Percentiles rank a stretch among this genome's conserved stretches.
phyloP scores from a whole-genome alignment of 768 basidiomycete species.

The Dioszegia hungarica region DNA sequence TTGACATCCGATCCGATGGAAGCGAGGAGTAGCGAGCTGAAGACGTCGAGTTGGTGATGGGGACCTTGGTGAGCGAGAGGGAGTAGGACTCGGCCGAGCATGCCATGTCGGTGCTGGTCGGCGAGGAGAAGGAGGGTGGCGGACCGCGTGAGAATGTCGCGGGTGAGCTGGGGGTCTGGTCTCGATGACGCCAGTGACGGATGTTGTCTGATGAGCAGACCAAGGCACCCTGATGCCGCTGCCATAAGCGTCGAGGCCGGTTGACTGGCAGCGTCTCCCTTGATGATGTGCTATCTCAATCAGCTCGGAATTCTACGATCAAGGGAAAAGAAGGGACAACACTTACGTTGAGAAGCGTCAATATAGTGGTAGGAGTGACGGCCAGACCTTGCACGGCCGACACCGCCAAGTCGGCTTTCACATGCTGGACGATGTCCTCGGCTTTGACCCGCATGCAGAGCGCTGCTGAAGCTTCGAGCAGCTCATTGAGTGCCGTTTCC shows the following conservation, averaged over 20 bases:
- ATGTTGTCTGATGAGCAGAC: too few species aligned
- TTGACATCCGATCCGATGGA: slow-evolving; percentile 1
- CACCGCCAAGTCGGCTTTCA: slow-evolving; percentile 18
- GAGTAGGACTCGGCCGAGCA: slow-evolving; percentile 6
- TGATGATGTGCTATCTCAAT: too few species aligned
- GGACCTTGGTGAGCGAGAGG: slow-evolving; percentile 13
- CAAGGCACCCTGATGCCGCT: not conserved
- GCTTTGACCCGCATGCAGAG: slow-evolving; percentile 5
- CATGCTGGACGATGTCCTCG: slow-evolving; percentile 22
- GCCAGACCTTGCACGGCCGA: slow-evolving; percentile 16
- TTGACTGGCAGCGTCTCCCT: not conserved
- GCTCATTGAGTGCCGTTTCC: not conserved
- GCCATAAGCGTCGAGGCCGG: not conserved
- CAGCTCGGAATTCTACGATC: not conserved
- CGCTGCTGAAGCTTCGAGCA: slow-evolving; percentile 9
- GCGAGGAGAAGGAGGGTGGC: slow-evolving; percentile 19
- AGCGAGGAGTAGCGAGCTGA: slow-evolving; percentile 22
- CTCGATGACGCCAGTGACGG: not conserved
- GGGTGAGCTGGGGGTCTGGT: slow-evolving; percentile 8
- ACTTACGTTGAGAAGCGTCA: slow-evolving; percentile 14
- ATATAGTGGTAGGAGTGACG: slow-evolving; percentile 17
- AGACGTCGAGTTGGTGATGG: slow-evolving; percentile 22
- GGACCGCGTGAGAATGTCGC: slow-evolving; percentile 6
- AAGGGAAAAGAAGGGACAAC: not conserved
- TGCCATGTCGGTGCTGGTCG: slow-evolving; percentile 14